Evolutionary conservation across 345 rosid species (phyloP).

Genomic region (Eucalyptus cloeziana): DNA sequence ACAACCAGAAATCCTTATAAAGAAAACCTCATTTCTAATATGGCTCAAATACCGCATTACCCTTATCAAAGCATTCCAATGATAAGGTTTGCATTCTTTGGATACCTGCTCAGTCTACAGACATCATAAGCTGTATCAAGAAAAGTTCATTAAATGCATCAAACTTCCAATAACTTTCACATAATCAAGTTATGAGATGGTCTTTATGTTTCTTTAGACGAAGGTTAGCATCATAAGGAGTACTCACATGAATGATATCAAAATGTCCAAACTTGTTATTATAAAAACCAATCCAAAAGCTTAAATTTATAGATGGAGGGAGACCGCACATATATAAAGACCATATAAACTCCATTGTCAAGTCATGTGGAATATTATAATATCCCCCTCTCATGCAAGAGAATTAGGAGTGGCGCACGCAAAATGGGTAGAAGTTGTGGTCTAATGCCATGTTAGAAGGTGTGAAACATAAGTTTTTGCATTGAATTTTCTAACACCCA

Average conservation of each 20-base stretch:
- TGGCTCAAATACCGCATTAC: neutral
- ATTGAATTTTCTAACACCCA: neutral
- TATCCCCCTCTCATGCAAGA: neutral
- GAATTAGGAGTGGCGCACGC: neutral
- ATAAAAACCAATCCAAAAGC: neutral
- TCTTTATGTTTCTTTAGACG: neutral
- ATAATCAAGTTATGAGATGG: neutral
- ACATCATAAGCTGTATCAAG: neutral
- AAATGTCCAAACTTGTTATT: neutral
- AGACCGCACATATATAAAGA: neutral
- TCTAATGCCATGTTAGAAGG: neutral
- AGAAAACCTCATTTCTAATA: neutral
- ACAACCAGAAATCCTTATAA: neutral
- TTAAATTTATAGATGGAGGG: neutral
- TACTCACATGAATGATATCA: neutral
- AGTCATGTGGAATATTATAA: neutral
- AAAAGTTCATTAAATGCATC: neutral
- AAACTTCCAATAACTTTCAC: neutral
- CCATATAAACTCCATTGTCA: neutral
- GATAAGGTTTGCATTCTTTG: neutral
- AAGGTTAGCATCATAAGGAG: neutral
- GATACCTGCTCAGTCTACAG: neutral
- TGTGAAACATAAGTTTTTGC: neutral
- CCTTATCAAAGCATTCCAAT: neutral
- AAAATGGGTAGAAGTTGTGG: neutral